Evolutionary conservation across 768 basidiomycete genomes (phyloP), one percentile per base, ranked within the genome.

Genomic region (Naganishia onofrii): DNA sequence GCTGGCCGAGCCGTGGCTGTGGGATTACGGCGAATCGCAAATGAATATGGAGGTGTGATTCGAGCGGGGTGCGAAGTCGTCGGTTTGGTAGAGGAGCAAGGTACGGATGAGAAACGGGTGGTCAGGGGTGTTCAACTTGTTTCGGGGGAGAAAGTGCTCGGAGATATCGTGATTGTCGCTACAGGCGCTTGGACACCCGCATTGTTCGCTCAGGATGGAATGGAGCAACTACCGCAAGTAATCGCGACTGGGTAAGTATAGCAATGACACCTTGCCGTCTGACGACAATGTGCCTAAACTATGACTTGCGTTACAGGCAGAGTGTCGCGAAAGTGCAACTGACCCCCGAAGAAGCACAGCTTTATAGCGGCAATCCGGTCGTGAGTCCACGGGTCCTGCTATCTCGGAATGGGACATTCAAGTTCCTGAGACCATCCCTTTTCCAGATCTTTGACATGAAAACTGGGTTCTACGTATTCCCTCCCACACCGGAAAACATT

Each of bases 101-200:
- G 60, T 12, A 17, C 2, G 13, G 67, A 71, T 23, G 78, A 74
- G 8, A 70, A 82, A 83, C 36, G 76, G 54, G 66, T 78, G 73
- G 76, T 83, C 70, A 73, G 76, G 1, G 91, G 90, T 2, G 90
- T 92, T 5, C 79, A 80, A 34, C 88, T 90, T 71, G 79, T 79
- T 26, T 86, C 88, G 76, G 90, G 89, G 0, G 78, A 78, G 56
- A 70, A 72, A 68, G 51, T 79, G 44, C 74, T 81, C 19, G 89
- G 88, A 0, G 85, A 88, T 36, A 65, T 71, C 10, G 69, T 72
- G 42, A 82, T 95, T 32, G 78, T 93, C 38, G 87, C 91, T 9
- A 83, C 87, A 17, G 92, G 93, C 28, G 86, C 89, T 6, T 96
- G 94, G 95, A 93, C 92, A 0, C 87, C 90, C 10, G 88, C 88